Evolutionary conservation across 108 stramenopile species (phyloP), one percentile per base, ranked within the genome.

Genomic region (Phaeodactylum tricornutum): DNA sequence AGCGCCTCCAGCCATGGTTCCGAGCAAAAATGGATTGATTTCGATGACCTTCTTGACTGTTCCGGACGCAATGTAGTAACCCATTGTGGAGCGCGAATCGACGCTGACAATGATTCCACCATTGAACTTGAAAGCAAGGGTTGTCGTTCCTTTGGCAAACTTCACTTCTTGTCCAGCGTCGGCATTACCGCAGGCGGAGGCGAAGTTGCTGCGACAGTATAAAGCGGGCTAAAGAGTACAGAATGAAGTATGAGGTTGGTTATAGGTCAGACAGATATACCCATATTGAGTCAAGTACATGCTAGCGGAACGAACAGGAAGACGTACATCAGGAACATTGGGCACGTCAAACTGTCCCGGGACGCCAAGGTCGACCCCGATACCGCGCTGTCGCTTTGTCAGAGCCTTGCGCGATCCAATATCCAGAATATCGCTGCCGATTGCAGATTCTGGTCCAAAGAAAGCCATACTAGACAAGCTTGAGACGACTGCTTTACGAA

Each of bases 1-100:
- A 29, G 99, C 99, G 29, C 92, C 87, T 28, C 93, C 97, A 23
- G 97, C 99, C 99, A 99, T 99, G 46, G 99, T 99, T 25, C 98
- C 99, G 5, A 99, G 77, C 26, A 99, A 77, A 53, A 94, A 98
- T 14, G 95, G 94, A 57, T 97, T 99, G 79, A 99, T 97, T 67
- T 97, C 95, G 60, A 99, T 97, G 12, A 99, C 84, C 68, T 99
- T 99, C 63, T 99, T 95, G 50, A 99, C 96, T 9, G 92, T 93
- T 32, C 84, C 85, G 27, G 84, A 85, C 21, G 92, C 82, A 62
- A 98, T 98, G 93, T 96, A 99, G 21, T 94, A 74, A 2, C 99
- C 99, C 91, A 93, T 95, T 43, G 98, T 97, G 14, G 94, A 84
- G 32, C 98, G 88, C 26, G 96, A 97, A 59, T 99, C 98, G 53